Evolutionary conservation across 495 filamentous ascomycete species (phyloP), one percentile per base, ranked within the genome.

Genomic region (Penicillium psychrofluorescens): DNA sequence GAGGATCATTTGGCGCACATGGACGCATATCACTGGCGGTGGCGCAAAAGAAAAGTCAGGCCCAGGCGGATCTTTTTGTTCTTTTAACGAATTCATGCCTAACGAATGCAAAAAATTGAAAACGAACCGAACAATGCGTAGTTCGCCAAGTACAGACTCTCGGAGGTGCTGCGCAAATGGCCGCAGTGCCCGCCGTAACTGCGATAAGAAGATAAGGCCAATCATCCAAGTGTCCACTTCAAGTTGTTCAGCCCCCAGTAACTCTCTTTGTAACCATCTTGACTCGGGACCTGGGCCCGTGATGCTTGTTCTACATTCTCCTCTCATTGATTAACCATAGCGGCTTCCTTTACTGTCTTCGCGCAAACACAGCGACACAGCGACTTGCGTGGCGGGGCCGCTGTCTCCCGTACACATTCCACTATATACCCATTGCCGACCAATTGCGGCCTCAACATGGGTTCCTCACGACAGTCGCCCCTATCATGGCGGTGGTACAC

Each of bases 151-250:
- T 44, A 31, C 36, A 43, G 3, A 35, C n/a, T 36, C 41, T 49
- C 53, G 55, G 61, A 57, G 45, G 58, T 22, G 22, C 38, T 58
- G 60, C 66, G 49, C 39, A 13, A 54, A 42, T 64, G 62, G 64
- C 62, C 59, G 59, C 58, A 47, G 38, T 53, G 66, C 47, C 53
- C 14, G 14, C 63, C 67, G 58, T 61, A 66, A 43, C 59, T 54
- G 45, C 53, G 52, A 55, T 58, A 58, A 61, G 51, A 58, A 61
- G 51, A 40, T 43, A 60, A 41, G 43, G 29, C 31, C 30, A 59
- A 49, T 35, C 47, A 37, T 50, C 53, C 51, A 65, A 49, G 64
- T 66, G 63, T 61, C 64, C 59, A 56, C 22, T 22, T 22, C 22
- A 22, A 4, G 22, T 22, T 2, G 22, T 6, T 22, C 22, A 0